Base-by-base conservation (phyloP, 306 rosid genomes). In the Fragaria nilgerrensis region DNA sequence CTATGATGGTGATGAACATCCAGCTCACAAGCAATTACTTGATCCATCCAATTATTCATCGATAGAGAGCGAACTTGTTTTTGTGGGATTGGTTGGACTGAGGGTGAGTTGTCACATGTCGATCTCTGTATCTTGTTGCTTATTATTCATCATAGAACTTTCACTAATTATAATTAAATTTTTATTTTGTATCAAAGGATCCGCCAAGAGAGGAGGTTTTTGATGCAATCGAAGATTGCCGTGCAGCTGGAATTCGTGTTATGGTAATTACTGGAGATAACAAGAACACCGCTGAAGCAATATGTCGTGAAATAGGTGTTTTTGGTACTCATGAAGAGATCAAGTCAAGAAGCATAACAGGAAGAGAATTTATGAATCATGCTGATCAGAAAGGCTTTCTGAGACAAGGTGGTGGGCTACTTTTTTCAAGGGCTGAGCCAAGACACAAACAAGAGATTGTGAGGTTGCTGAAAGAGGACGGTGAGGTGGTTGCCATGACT, bases 401-500 rank as follows among this genome's bases (percentile, higher is more conserved):
- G 79, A 75, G 81, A 68, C 90, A 90, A 81, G 55, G 11, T 72
- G 88, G 96, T 1, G 90, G 96, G 58, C 88, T 88, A 44, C 71
- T 92, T 70, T 88, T 92, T 84, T 92, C 97, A 39, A 87, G 97
- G 82, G 96, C 97, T 68, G 97, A 92, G 85, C 97, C 97, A 61
- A 82, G 83, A 80, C 97, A 92, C 87, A 92, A 92, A 81, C 97
- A 88, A 83, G 97, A 92, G 66, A 92, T 92, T 66, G 96, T 92
- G 79, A 87, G 87, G 87, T 78, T 92, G 73, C 93, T 92, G 13
- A 92, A 92, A 85, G 96, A 90, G 79, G 89, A 88, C 5, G 93
- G 96, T 27, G 97, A 92, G 77, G 92, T 92, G 72, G 97, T 92
- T 48, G 97, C 97, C 63, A 92, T 92, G 97, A 92, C 97, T 13